These are phyloP conservation scores for Aspergillus sp. DNA, from an alignment of 2,329 filamentous ascomycete species.

Conservation along the genomic window DNA sequence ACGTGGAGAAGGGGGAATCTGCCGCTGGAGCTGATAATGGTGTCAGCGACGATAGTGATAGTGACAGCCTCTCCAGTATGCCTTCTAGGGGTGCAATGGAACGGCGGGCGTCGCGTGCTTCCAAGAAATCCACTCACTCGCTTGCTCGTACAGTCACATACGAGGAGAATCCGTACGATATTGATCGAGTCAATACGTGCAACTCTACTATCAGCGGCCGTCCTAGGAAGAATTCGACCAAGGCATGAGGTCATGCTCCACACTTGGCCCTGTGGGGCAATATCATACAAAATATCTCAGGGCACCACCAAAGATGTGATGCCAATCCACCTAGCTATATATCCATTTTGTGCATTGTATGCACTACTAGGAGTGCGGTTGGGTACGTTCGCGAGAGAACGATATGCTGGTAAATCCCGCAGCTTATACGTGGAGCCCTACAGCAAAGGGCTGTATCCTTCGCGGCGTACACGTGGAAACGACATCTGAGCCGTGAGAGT, in stretches of 20 bases:
- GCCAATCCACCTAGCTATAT: neutral
- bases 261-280: neutral
- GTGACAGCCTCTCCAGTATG: conserved; percentile 15
- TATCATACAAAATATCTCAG: neutral
- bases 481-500: too few relatives aligned
- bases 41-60: conserved; percentile 11
- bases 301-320: neutral
- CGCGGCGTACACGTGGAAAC: too few relatives aligned
- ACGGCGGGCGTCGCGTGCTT: conserved; percentile 18
- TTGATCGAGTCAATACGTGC: conserved; percentile 47
- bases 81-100: conserved; percentile 20
- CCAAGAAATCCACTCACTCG: conserved; percentile 17
- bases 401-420: too few relatives aligned
- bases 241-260: neutral
- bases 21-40: neutral
- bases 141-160: conserved; percentile 36
- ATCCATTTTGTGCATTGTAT: neutral
- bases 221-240: conserved; percentile 5
- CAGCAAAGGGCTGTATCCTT: too few relatives aligned
- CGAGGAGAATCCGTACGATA: conserved; percentile 49
- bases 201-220: conserved; percentile 30
- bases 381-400: too few relatives aligned
- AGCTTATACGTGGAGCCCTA: too few relatives aligned
- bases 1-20: conserved; percentile 21
- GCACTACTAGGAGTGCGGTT: neutral